A percentile compares a stretch with the other conserved stretches of the same genome.
Evolutionary conservation across 2,329 filamentous ascomycete species (phyloP).

Genomic region (Penicillium sp.): DNA sequence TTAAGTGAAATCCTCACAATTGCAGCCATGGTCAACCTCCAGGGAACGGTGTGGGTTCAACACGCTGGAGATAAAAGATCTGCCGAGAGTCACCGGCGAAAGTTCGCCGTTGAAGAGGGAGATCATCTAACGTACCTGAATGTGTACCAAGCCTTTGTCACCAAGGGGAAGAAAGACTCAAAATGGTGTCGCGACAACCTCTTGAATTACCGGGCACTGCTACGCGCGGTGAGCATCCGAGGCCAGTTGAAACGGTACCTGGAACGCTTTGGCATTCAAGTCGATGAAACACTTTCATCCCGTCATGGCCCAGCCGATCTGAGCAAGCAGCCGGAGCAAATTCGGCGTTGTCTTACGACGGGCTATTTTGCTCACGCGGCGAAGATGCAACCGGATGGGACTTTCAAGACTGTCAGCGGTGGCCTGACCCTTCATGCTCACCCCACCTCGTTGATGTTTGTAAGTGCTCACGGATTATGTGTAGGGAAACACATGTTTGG

Average conservation of each 20-base stretch:
- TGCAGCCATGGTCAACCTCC: conserved; percentile 87
- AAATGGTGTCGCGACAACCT: conserved; percentile 85
- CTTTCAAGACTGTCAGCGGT: conserved; percentile 80
- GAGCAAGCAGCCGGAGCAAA: conserved; percentile 64
- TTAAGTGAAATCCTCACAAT: conserved; percentile 85
- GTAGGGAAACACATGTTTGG: neutral
- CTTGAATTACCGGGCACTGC: conserved; percentile 83
- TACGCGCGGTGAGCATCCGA: conserved; percentile 78
- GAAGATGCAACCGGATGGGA: conserved; percentile 89
- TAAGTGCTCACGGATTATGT: conserved; percentile 39
- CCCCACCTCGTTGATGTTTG: conserved; percentile 88
- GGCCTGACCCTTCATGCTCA: conserved; percentile 79
- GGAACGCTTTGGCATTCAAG: conserved; percentile 74
- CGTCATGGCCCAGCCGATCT: conserved; percentile 33
- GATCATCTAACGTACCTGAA: conserved; percentile 92
- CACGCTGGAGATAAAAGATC: conserved; percentile 74
- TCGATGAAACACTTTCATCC: conserved; percentile 58
- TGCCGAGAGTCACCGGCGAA: conserved; percentile 71
- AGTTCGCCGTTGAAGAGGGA: conserved; percentile 89
- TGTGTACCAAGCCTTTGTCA: conserved; percentile 86
- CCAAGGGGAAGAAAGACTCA: conserved; percentile 75
- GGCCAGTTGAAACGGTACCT: conserved; percentile 83
- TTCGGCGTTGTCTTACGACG: conserved; percentile 78
- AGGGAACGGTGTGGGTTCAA: conserved; percentile 78
- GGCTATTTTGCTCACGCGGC: conserved; percentile 94